Percentiles rank a stretch among this genome's conserved stretches.
Evolutionary conservation across 306 rosid species (phyloP).

Genomic region (Prunus mira): DNA sequence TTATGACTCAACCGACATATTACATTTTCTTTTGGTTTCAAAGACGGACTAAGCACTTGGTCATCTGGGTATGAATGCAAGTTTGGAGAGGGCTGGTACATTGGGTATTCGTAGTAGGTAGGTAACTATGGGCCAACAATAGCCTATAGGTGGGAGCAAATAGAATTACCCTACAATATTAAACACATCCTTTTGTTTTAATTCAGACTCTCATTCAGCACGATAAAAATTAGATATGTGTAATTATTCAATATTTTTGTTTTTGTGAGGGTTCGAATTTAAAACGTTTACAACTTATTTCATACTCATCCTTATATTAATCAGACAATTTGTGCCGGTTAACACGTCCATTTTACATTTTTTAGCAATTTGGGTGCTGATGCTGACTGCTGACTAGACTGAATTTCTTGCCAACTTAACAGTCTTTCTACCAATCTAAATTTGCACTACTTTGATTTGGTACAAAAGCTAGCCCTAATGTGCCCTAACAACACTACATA

Average conservation of each 20-base stretch:
- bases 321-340: neutral
- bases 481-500: neutral
- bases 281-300: neutral
- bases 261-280: no score
- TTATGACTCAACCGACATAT: neutral
- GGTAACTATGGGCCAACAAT: no score
- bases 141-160: no score
- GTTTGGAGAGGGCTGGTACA: no score
- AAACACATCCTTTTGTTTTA: no score
- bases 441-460: neutral
- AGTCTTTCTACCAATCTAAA: neutral
- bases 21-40: neutral
- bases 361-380: neutral
- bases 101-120: no score
- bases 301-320: neutral
- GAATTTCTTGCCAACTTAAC: neutral
- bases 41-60: neutral
- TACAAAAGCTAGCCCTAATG: neutral
- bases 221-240: no score
- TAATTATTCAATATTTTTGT: no score
- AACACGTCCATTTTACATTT: neutral
- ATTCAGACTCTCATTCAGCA: no score
- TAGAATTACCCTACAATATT: no score
- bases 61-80: neutral
- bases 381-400: no score